Percentiles rank a stretch among this genome's conserved stretches.
Evolutionary conservation across 2,329 filamentous ascomycete species (phyloP).

Genomic region (Aspergillus sp.): DNA sequence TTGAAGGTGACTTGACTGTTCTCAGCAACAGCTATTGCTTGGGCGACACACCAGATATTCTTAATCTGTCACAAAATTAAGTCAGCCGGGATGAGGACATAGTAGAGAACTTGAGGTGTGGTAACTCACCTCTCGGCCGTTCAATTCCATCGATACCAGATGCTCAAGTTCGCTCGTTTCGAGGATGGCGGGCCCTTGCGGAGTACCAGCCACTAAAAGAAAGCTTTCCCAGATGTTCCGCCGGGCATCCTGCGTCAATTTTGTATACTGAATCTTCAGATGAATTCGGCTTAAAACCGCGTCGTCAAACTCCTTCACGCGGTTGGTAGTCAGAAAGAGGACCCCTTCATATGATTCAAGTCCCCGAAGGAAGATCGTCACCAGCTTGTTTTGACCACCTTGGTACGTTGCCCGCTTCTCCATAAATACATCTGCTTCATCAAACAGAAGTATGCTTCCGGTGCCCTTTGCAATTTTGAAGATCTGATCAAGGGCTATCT

Average conservation of each 20-base stretch:
- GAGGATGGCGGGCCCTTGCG: too few relatives aligned
- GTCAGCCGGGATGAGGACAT: too few relatives aligned
- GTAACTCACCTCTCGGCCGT: too few relatives aligned
- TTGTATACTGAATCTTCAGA: neutral
- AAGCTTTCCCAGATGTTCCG: neutral
- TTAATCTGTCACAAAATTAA: too few relatives aligned
- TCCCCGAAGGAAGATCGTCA: conserved; percentile 4
- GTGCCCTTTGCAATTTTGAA: neutral
- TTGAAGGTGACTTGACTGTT: too few relatives aligned
- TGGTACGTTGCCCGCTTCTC: neutral
- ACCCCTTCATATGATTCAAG: conserved; percentile 4
- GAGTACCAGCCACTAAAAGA: too few relatives aligned
- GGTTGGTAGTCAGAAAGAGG: conserved; percentile 5
- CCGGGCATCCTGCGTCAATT: neutral
- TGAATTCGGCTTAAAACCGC: conserved; percentile 1
- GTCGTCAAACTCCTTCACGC: neutral
- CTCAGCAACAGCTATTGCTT: too few relatives aligned
- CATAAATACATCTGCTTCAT: conserved; percentile 6
- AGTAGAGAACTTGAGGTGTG: too few relatives aligned
- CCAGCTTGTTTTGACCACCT: neutral
- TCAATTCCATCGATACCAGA: too few relatives aligned
- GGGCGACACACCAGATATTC: too few relatives aligned
- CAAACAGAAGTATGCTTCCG: conserved; percentile 1
- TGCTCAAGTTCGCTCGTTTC: too few relatives aligned
- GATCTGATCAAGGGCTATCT: neutral